Conservation (phyloP, 75 land plant species). For the Cryptomeria japonica region DNA sequence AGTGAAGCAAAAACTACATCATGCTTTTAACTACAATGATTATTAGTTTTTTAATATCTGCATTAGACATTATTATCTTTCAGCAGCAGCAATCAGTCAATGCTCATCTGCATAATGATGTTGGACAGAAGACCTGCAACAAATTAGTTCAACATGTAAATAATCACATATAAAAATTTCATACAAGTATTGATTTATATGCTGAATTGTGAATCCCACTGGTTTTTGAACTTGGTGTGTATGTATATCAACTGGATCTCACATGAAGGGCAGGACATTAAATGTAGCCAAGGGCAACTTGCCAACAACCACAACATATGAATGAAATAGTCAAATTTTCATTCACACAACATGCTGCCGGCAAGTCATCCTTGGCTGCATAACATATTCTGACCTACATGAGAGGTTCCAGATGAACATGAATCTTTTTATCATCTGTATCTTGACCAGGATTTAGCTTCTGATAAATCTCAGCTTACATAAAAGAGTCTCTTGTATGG, state of each 20-base stretch:
- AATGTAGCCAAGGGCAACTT: conserved; percentile 14
- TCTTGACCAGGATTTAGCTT: background rate
- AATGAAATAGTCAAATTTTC: background rate
- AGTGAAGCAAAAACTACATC: background rate
- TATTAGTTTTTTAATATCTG: background rate
- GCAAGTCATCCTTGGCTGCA: conserved; percentile 17
- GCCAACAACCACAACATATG: conserved; percentile 6
- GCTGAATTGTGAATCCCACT: background rate
- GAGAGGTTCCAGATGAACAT: conserved; percentile 6
- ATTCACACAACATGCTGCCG: conserved; percentile 4
- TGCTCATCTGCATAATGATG: background rate
- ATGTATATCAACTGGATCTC: background rate
- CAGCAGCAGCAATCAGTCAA: background rate
- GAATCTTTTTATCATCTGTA: background rate
- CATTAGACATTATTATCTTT: background rate
- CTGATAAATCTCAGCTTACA: background rate
- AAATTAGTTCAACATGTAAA: background rate
- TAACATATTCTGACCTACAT: conserved; percentile 9
- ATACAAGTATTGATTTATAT: background rate
- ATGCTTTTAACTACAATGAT: background rate
- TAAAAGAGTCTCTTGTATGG: background rate
- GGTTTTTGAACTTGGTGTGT: background rate
- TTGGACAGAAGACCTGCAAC: background rate
- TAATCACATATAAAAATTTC: background rate
- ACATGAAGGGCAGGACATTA: background rate